Percentiles rank a stretch among this genome's conserved stretches.
These are phyloP conservation scores for Kewa caespitosa DNA, from an alignment of 179 eudicot genomes.

Conservation along the genomic window DNA sequence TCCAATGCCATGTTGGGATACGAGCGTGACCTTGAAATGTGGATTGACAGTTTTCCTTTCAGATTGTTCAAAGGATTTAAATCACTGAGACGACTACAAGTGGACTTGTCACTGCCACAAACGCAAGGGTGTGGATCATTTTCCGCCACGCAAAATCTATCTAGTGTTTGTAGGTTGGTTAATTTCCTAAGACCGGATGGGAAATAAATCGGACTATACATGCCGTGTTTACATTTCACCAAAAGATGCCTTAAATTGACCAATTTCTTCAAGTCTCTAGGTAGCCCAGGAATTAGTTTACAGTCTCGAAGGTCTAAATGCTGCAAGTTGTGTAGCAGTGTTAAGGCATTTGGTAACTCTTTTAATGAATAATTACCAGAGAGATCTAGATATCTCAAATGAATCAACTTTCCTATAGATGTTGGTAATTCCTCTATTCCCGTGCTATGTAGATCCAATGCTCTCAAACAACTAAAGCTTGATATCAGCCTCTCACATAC, in stretches of 20 bases:
- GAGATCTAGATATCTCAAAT: constrained; percentile 8
- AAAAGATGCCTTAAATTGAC: neutral
- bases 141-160: neutral
- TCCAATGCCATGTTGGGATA: neutral
- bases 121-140: neutral
- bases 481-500: neutral
- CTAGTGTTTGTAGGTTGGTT: neutral
- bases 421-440: neutral
- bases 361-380: neutral
- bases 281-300: neutral
- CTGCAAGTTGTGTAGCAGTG: neutral
- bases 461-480: neutral
- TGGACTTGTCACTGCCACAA: neutral
- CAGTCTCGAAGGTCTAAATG: neutral
- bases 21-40: neutral
- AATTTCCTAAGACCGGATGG: neutral
- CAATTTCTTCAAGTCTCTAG: neutral
- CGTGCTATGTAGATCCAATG: neutral
- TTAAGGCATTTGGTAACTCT: neutral
- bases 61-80: neutral
- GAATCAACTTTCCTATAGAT: neutral
- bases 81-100: neutral
- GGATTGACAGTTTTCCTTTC: neutral
- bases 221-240: neutral
- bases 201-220: neutral